Evolutionary conservation across 202 grass and related monocot genomes (phyloP).

Genomic region (Carex arenaria): DNA sequence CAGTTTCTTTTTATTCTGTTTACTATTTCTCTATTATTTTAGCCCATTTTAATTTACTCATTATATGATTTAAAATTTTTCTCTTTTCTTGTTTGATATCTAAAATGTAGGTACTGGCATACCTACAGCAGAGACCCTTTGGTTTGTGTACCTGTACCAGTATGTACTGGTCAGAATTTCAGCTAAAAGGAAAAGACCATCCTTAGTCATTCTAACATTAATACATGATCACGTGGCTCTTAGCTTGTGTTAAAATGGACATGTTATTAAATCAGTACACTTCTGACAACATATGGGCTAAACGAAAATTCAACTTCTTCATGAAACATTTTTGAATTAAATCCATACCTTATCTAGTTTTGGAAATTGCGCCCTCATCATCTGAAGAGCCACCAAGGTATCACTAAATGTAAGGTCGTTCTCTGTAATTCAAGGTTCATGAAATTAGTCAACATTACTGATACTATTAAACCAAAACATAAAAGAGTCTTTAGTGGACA

Average conservation of each 20-base stretch:
- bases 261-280: background rate
- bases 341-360: constrained; percentile 63
- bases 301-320: background rate
- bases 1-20: background rate
- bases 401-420: constrained; percentile 69
- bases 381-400: constrained; percentile 78
- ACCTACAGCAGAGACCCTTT: background rate
- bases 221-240: background rate
- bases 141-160: background rate
- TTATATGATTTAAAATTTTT: background rate
- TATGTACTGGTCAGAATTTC: background rate
- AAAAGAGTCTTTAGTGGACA: background rate
- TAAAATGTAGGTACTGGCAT: background rate
- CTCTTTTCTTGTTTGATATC: background rate
- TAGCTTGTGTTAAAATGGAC: background rate
- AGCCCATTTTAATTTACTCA: background rate
- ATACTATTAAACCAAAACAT: background rate
- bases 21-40: background rate
- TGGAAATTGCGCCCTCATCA: constrained; percentile 78
- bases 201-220: background rate
- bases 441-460: constrained; percentile 23
- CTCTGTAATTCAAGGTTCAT: constrained; percentile 34
- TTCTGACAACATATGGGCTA: background rate
- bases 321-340: background rate
- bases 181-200: background rate